phyloP scores from a whole-genome alignment of 495 filamentous ascomycete species.

The Pyrenula aspistea region DNA sequence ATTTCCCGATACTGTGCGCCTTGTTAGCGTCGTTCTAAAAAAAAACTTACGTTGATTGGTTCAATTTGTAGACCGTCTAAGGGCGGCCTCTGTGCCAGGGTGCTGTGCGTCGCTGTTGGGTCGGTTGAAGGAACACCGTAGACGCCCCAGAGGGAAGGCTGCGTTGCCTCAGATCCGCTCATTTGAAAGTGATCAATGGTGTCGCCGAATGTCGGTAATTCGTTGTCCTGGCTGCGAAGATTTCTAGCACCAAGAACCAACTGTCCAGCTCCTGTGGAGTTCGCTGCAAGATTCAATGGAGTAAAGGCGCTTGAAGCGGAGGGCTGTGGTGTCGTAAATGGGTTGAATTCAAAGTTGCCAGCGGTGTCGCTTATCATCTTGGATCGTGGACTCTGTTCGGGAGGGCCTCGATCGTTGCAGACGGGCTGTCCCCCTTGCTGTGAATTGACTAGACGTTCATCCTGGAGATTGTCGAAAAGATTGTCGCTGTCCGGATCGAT shows the following conservation, averaged over 20 bases:
- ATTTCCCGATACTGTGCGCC: conserved; percentile 1
- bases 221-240: background rate
- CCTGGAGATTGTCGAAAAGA: background rate
- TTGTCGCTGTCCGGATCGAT: background rate
- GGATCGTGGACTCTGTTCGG: background rate
- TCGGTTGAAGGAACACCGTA: background rate
- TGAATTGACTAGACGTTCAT: background rate
- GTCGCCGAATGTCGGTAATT: background rate
- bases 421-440: no score
- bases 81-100: background rate
- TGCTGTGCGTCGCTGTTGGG: background rate
- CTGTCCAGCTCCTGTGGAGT: background rate
- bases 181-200: background rate
- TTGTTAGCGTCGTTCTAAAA: conserved; percentile 5
- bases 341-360: background rate
- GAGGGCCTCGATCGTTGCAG: no score
- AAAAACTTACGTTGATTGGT: conserved; percentile 6
- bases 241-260: background rate
- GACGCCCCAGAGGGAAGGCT: background rate
- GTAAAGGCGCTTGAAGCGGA: background rate
- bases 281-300: background rate
- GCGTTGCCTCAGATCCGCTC: background rate
- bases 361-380: background rate
- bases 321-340: background rate
- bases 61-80: background rate